phyloP scores from a whole-genome alignment of 2,329 filamentous ascomycete genomes.

The Fusarium albidum region DNA sequence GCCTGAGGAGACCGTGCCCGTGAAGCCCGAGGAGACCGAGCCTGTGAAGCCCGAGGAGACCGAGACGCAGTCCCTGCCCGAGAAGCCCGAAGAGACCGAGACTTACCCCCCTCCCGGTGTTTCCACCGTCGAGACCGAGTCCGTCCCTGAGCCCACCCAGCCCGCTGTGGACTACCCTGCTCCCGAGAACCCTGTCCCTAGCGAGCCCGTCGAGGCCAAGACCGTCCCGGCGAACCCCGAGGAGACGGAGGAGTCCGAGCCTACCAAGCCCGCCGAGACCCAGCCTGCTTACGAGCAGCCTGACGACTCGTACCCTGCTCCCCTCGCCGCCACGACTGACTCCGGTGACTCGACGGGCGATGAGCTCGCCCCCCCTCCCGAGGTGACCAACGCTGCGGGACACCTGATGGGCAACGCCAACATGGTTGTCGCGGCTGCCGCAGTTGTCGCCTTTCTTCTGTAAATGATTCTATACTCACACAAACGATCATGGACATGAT shows the following conservation, averaged over 20 bases:
- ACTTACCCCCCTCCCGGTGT: neutral
- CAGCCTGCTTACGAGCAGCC: neutral
- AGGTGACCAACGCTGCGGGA: constrained; percentile 16
- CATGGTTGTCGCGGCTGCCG: constrained; percentile 16
- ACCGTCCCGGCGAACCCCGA: neutral
- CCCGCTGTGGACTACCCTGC: constrained; percentile 2
- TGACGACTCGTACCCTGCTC: neutral
- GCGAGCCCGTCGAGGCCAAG: constrained; percentile 6
- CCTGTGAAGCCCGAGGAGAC: neutral
- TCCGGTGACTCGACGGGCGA: neutral
- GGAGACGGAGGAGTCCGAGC: neutral
- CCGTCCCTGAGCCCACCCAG: constrained; percentile 11
- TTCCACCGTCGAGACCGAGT: neutral
- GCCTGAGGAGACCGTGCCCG: neutral
- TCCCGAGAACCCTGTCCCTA: constrained; percentile 8
- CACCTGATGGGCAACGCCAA: constrained; percentile 15
- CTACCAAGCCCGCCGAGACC: neutral
- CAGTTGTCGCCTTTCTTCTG: constrained; percentile 27
- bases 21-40: neutral
- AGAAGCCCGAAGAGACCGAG: constrained; percentile 9
- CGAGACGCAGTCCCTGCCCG: neutral
- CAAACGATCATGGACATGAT: neutral
- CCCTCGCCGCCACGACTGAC: neutral
- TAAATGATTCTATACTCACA: constrained; percentile 16
- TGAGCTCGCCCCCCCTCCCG: neutral